A percentile compares a stretch with the other conserved stretches of the same genome.
Conservation (phyloP, 164 flowering plant genomes). For the Platanus orientalis region DNA sequence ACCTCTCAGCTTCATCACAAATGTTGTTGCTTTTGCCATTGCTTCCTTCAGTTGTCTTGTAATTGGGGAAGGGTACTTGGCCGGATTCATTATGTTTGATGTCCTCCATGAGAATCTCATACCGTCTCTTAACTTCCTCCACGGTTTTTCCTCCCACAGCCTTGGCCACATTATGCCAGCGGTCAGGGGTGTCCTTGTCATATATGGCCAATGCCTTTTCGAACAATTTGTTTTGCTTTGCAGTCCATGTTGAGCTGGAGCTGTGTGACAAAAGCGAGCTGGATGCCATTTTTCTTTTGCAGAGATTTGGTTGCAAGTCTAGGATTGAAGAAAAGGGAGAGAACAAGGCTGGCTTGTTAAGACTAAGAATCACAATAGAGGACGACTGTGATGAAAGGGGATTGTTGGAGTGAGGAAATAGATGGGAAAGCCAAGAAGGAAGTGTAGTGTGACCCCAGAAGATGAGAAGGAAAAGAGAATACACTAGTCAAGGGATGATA, state of each 20-base stretch:
- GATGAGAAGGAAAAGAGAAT: neutral
- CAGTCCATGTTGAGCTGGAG: conserved; percentile 34
- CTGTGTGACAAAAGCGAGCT: too few relatives aligned
- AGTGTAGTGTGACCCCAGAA: neutral
- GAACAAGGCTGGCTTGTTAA: too few relatives aligned
- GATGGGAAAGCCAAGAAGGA: too few relatives aligned
- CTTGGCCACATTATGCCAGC: too few relatives aligned
- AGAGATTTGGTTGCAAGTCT: too few relatives aligned
- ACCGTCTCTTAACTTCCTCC: conserved; percentile 48
- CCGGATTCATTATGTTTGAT: conserved; percentile 38
- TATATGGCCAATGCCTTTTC: conserved; percentile 46
- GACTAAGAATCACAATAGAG: neutral
- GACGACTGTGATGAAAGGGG: neutral
- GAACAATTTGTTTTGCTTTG: conserved; percentile 43
- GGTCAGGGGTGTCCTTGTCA: too few relatives aligned
- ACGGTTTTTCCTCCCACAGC: conserved; percentile 40
- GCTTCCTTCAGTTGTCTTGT: conserved; percentile 17
- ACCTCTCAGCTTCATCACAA: conserved; percentile 35
- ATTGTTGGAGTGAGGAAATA: too few relatives aligned
- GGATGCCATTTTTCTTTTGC: conserved; percentile 15
- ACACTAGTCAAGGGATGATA: neutral
- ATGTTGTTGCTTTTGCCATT: conserved; percentile 6
- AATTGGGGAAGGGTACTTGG: conserved; percentile 39
- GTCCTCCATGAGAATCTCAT: too few relatives aligned
- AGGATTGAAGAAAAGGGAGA: neutral